Percentiles rank a stretch among this genome's conserved stretches.
Conservation (phyloP, 2,329 filamentous ascomycete species). For the Colletotrichum scovillei region DNA sequence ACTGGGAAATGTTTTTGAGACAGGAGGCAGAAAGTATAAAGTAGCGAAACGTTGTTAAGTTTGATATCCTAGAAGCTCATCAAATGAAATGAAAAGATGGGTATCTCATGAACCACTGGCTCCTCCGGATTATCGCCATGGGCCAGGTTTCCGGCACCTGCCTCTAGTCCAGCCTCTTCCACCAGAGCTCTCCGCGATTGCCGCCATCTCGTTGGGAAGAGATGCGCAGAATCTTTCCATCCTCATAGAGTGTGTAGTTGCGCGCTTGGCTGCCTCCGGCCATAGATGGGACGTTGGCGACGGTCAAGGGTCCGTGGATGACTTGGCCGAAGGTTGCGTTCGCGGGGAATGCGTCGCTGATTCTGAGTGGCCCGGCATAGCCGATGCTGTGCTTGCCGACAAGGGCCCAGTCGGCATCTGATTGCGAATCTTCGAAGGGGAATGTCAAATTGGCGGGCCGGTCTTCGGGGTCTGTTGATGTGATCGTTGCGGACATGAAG, state of each 20-base stretch:
- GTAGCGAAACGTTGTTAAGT: too few relatives aligned
- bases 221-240: constrained; percentile 26
- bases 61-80: too few relatives aligned
- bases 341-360: constrained; percentile 40
- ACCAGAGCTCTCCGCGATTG: constrained; percentile 34
- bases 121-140: too few relatives aligned
- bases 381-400: constrained; percentile 41
- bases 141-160: too few relatives aligned
- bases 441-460: constrained; percentile 40
- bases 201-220: constrained; percentile 29
- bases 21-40: too few relatives aligned
- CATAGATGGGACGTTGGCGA: constrained; percentile 42
- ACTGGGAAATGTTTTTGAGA: too few relatives aligned
- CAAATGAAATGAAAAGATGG: too few relatives aligned
- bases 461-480: constrained; percentile 41
- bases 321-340: constrained; percentile 38
- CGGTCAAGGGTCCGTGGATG: constrained; percentile 41
- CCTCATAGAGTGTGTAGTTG: constrained; percentile 38
- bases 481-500: constrained; percentile 43
- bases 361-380: constrained; percentile 41
- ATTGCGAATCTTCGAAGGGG: constrained; percentile 37
- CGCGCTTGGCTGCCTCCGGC: constrained; percentile 38
- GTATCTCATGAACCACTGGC: too few relatives aligned
- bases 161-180: constrained; percentile 36
- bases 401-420: constrained; percentile 42